Percentiles rank a stretch among this genome's conserved stretches.
These are phyloP conservation scores for Panus rudis DNA, from an alignment of 768 basidiomycete genomes.

Conservation along the genomic window DNA sequence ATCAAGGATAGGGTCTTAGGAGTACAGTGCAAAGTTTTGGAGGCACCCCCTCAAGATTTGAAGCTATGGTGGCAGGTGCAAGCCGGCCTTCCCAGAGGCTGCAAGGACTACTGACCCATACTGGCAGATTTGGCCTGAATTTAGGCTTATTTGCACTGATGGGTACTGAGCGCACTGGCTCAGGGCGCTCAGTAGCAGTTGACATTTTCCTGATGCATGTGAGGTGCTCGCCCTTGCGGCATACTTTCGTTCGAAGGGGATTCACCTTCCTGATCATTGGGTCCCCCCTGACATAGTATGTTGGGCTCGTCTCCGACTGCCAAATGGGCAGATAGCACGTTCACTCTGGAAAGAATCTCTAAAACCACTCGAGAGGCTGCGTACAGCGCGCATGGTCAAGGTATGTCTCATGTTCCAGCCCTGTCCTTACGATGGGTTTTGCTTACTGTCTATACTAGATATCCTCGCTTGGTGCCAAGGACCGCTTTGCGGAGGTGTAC, in stretches of 20 bases:
- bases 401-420: slow-evolving; percentile 13
- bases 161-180: no score
- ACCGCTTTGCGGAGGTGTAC: slow-evolving; percentile 10
- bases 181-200: no score
- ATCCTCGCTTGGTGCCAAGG: background rate
- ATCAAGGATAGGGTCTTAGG: no score
- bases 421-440: background rate
- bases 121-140: no score
- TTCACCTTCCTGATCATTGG: background rate
- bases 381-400: slow-evolving; percentile 28
- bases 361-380: slow-evolving; percentile 12
- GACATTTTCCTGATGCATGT: no score
- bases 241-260: background rate
- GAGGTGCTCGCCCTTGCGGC: background rate
- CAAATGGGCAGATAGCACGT: slow-evolving; percentile 31
- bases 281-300: slow-evolving; percentile 4
- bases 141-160: no score
- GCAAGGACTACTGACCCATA: no score
- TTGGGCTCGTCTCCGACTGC: slow-evolving; percentile 30
- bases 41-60: no score
- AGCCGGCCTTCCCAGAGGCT: no score
- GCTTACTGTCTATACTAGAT: background rate
- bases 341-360: slow-evolving; percentile 26
- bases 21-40: no score
- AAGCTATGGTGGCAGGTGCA: no score